phyloP scores from a whole-genome alignment of 2,329 filamentous ascomycete genomes.

The Penicillium sp. region DNA sequence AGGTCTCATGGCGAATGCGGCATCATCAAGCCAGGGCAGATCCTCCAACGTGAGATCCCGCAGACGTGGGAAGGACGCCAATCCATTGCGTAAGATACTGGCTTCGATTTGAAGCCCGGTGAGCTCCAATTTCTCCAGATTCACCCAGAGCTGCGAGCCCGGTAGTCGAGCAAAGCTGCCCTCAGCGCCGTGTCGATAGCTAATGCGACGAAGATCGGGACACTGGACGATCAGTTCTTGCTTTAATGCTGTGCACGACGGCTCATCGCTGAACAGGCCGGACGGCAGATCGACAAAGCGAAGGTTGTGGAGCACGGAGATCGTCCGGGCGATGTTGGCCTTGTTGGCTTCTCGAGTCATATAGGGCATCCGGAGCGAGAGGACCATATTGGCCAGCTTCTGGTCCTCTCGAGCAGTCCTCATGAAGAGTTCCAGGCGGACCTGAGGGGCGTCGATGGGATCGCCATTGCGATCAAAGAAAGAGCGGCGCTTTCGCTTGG shows the following conservation, averaged over 20 bases:
- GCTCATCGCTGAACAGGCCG: conserved; percentile 82
- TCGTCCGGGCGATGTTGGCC: conserved; percentile 79
- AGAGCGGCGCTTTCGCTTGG: conserved; percentile 74
- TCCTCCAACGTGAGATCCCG: conserved; percentile 75
- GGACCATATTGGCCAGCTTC: conserved; percentile 69
- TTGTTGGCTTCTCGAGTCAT: conserved; percentile 91
- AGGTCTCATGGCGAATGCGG: conserved; percentile 70
- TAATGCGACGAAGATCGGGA: conserved; percentile 85
- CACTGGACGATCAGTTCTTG: conserved; percentile 85
- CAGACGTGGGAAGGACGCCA: conserved; percentile 69
- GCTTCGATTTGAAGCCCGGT: conserved; percentile 43
- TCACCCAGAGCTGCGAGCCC: conserved; percentile 52
- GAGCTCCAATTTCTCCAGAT: conserved; percentile 48
- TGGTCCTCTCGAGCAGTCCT: conserved; percentile 80
- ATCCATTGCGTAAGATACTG: conserved; percentile 65
- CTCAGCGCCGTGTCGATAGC: conserved; percentile 78
- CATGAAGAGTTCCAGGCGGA: conserved; percentile 76
- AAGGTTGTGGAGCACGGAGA: conserved; percentile 82
- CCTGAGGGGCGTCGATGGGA: conserved; percentile 76
- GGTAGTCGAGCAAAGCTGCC: conserved; percentile 73
- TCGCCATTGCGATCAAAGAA: conserved; percentile 77
- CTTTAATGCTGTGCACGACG: conserved; percentile 73
- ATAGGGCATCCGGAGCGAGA: conserved; percentile 86
- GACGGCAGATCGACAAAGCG: conserved; percentile 90
- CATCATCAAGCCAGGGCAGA: conserved; percentile 73